Percentiles rank a stretch among this genome's conserved stretches.
Conservation (phyloP, 164 flowering plant genomes). For the Echeveria elegans region DNA sequence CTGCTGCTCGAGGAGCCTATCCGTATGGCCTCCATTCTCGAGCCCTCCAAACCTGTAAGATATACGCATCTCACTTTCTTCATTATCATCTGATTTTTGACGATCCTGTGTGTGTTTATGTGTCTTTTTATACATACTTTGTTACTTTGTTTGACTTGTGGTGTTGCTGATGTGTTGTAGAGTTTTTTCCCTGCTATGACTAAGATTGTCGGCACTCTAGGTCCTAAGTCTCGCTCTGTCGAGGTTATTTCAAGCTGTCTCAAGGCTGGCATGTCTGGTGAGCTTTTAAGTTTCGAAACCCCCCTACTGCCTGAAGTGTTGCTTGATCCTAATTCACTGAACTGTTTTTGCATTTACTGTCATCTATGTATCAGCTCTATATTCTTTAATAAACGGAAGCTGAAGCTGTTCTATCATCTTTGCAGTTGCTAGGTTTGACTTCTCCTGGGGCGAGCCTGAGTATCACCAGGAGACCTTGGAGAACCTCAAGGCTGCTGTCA, state of each 20-base stretch:
- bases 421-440: conserved; percentile 71
- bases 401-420: background rate
- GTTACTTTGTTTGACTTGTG: background rate
- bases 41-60: conserved; percentile 74
- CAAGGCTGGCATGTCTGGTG: conserved; percentile 84
- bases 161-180: conserved; percentile 23
- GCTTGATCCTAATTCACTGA: background rate
- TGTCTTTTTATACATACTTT: too few relatives aligned
- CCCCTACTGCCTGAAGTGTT: background rate
- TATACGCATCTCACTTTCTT: too few relatives aligned
- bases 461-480: conserved; percentile 72
- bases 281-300: background rate
- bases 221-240: conserved; percentile 52
- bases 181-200: conserved; percentile 66
- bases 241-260: conserved; percentile 50
- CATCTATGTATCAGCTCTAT: background rate
- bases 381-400: background rate
- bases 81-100: background rate
- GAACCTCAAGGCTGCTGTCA: conserved; percentile 51
- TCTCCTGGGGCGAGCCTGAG: conserved; percentile 62
- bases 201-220: conserved; percentile 69
- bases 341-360: background rate
- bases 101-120: background rate
- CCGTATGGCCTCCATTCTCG: conserved; percentile 87
- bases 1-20: conserved; percentile 89